These are phyloP conservation scores for Mucor irregularis DNA, from an alignment of 371 early-diverging fungal species.

Conservation along the genomic window DNA sequence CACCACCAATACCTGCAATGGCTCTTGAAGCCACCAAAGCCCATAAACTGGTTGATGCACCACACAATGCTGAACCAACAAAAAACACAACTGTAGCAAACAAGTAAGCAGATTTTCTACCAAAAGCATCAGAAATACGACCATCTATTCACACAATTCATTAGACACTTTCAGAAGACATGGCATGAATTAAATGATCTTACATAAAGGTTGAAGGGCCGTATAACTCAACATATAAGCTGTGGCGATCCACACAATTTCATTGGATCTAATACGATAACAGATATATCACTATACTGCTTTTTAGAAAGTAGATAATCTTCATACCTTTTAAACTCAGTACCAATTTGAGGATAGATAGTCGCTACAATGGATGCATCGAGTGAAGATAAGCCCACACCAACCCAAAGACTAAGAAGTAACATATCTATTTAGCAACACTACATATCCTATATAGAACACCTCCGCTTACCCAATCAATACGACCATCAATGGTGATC, in stretches of 20 bases:
- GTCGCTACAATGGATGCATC: constrained; percentile 84
- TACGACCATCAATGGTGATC: constrained; percentile 12
- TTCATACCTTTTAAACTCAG: constrained; percentile 63
- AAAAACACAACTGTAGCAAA: constrained; percentile 60
- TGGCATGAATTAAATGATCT: constrained; percentile 10
- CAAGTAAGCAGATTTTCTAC: constrained; percentile 59
- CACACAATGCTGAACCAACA: constrained; percentile 59
- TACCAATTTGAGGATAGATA: constrained; percentile 73
- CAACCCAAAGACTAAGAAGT: constrained; percentile 24
- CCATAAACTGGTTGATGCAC: constrained; percentile 58
- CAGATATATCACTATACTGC: not conserved
- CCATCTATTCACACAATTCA: constrained; percentile 33
- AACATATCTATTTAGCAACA: not conserved
- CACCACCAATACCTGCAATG: constrained; percentile 81
- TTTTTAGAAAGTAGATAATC: not conserved
- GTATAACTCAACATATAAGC: constrained; percentile 80
- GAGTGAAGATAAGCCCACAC: constrained; percentile 70
- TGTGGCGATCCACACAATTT: constrained; percentile 69
- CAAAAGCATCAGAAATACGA: constrained; percentile 69
- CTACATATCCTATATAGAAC: too few relatives aligned
- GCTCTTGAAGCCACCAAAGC: constrained; percentile 76
- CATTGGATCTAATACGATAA: constrained; percentile 29
- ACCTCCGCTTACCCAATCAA: constrained; percentile 22
- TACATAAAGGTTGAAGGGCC: constrained; percentile 77
- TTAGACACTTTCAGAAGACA: not conserved